Base-by-base conservation (phyloP, 1,284 basidiomycete species). In the Apiotrichum gamsii region DNA sequence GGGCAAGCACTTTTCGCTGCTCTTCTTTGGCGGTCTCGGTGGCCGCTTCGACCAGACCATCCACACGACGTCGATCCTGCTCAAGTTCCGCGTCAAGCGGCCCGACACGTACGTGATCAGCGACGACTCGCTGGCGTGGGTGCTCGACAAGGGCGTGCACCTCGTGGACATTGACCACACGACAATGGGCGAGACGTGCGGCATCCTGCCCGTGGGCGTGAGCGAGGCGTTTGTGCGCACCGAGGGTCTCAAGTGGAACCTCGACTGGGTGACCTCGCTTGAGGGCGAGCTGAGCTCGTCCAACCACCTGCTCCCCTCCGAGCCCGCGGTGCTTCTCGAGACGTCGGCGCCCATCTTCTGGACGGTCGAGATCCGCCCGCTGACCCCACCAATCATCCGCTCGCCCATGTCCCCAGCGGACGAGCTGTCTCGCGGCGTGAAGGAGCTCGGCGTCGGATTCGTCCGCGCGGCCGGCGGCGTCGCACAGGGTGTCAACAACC, bases 21-120 rank as follows among this genome's bases (percentile, higher is more conserved):
- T 97, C 40, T 74, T 98, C 39, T 79, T 93, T 2, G 93, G 94
- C 5, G 94, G 94, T 0, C 75, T 98, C 2, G 79, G 85, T 1
- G 95, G 94, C 0, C 81, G 94, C 13, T 75, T 98, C 4, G 95
- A 98, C 64, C 94, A 98, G 65, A 96, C 91, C 0, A 75, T 94
- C 3, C 91, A 96, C 61, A 87, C 89, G 0, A 77, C 97, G 24
- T 87, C 90, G 5, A 80, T 85, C 31, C 72, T 98, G 3, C 82
- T 90, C 74, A 90, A 90, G 67, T 74, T 93, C 14, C 82, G 87
- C 16, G 78, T 76, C 56, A 76, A 65, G 8, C 75, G 86, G 18
- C 69, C 78, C 8, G 75, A 76, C 15, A 81, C 85, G 1, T 91
- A 82, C 65, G 87, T 81, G 0, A 76, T 94, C 3, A 88, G 88